Evolutionary conservation across 2,329 filamentous ascomycete genomes (phyloP).

Genomic region (Colletotrichum liaoningense): DNA sequence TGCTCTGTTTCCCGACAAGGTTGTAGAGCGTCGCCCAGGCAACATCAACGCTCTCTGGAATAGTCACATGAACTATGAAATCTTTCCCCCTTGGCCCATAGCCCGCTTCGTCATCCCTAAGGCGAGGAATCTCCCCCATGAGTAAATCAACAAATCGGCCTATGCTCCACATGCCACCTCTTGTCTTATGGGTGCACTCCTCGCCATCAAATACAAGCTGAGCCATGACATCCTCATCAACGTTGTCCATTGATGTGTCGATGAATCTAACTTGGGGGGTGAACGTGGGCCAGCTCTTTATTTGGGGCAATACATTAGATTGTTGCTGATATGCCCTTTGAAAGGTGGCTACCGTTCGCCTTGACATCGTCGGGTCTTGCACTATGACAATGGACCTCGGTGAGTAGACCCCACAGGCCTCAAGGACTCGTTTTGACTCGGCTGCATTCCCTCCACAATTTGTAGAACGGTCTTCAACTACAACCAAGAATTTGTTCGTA

Average conservation of each 20-base stretch:
- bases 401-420: constrained; percentile 39
- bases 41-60: constrained; percentile 48
- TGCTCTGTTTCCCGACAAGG: background rate
- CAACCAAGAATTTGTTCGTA: constrained; percentile 37
- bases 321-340: constrained; percentile 47
- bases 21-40: constrained; percentile 44
- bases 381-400: constrained; percentile 47
- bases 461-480: constrained; percentile 56
- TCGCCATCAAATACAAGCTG: background rate
- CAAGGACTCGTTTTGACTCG: constrained; percentile 48
- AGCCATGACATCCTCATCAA: background rate
- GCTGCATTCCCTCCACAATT: constrained; percentile 58
- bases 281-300: constrained; percentile 32
- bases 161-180: constrained; percentile 48
- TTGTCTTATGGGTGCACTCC: background rate
- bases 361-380: constrained; percentile 59
- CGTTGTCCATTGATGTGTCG: background rate
- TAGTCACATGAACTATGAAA: constrained; percentile 56
- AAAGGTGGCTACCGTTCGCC: constrained; percentile 54
- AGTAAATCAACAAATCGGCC: constrained; percentile 53
- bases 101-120: constrained; percentile 53
- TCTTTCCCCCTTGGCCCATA: constrained; percentile 56
- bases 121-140: constrained; percentile 54
- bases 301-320: background rate
- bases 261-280: constrained; percentile 10